phyloP scores from a whole-genome alignment of 768 basidiomycete species.

The Sporobolomyces roseus region DNA sequence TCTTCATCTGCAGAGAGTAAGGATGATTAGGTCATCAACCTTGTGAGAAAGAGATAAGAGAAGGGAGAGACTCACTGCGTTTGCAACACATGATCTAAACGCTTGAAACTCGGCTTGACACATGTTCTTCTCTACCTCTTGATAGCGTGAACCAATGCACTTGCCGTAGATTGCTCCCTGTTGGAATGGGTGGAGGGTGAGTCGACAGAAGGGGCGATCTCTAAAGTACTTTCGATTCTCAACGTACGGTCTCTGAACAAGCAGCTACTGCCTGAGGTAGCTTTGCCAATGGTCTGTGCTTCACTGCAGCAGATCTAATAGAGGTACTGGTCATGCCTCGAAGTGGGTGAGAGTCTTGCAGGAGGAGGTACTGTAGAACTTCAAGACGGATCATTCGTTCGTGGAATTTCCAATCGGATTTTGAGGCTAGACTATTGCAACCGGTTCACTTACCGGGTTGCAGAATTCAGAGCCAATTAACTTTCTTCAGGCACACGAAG shows the following conservation, averaged over 20 bases:
- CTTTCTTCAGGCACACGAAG: too few species aligned
- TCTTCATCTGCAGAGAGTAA: slow-evolving; percentile 6
- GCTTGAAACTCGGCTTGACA: slow-evolving; percentile 78
- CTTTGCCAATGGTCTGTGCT: slow-evolving; percentile 7
- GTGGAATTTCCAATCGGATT: too few species aligned
- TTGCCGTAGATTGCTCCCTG: slow-evolving; percentile 79
- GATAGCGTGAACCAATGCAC: slow-evolving; percentile 77
- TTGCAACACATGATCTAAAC: slow-evolving; percentile 76
- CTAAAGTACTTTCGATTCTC: too few species aligned
- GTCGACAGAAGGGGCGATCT: background rate
- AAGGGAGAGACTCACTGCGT: slow-evolving; percentile 65
- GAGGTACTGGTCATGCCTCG: too few species aligned
- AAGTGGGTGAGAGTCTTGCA: background rate
- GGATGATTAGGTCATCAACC: background rate
- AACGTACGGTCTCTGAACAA: background rate
- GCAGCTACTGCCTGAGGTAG: slow-evolving; percentile 9
- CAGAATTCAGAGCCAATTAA: background rate
- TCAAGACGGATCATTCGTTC: too few species aligned
- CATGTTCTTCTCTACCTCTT: slow-evolving; percentile 74
- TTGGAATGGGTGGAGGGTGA: slow-evolving; percentile 23
- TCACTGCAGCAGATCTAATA: slow-evolving; percentile 7
- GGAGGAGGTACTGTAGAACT: background rate
- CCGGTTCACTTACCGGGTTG: too few species aligned
- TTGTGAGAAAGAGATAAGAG: background rate
- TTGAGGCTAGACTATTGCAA: too few species aligned